phyloP scores from a whole-genome alignment of 2,329 filamentous ascomycete genomes.

The Cercospora berteroae region DNA sequence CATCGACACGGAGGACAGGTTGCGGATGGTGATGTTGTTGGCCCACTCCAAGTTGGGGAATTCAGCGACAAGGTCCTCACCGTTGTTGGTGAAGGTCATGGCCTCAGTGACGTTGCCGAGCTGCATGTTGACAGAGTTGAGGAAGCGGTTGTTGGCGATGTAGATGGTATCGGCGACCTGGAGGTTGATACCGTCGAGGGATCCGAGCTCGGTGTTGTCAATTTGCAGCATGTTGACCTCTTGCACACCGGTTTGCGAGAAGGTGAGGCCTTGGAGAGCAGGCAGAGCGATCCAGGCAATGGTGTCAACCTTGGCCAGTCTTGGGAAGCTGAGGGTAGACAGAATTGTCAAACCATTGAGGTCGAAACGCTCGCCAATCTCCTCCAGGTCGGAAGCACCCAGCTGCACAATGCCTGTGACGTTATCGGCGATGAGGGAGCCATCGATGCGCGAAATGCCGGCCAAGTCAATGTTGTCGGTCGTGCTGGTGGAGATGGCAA shows the following conservation, averaged over 20 bases:
- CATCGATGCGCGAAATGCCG: slow-evolving; percentile 60
- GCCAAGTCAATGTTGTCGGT: slow-evolving; percentile 61
- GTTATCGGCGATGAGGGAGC: slow-evolving; percentile 52
- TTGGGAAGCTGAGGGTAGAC: slow-evolving; percentile 63
- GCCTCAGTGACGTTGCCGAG: slow-evolving; percentile 70
- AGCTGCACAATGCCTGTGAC: slow-evolving; percentile 65
- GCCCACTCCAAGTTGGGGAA: slow-evolving; percentile 78
- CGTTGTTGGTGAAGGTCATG: slow-evolving; percentile 78
- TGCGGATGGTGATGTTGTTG: slow-evolving; percentile 77
- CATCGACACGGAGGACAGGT: slow-evolving; percentile 70
- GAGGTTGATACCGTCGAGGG: slow-evolving; percentile 78
- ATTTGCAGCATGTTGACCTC: slow-evolving; percentile 69
- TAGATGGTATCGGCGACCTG: slow-evolving; percentile 68
- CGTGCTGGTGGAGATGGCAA: slow-evolving; percentile 61
- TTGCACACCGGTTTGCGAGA: slow-evolving; percentile 61
- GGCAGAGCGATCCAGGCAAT: slow-evolving; percentile 74
- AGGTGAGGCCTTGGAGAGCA: slow-evolving; percentile 57
- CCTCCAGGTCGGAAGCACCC: slow-evolving; percentile 58
- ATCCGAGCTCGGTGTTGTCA: slow-evolving; percentile 79
- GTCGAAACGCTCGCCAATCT: slow-evolving; percentile 68
- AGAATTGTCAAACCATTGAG: slow-evolving; percentile 69
- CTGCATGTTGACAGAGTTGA: slow-evolving; percentile 73
- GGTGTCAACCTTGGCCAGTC: slow-evolving; percentile 62
- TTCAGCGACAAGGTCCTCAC: slow-evolving; percentile 64
- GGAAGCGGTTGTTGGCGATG: slow-evolving; percentile 86